phyloP scores from a whole-genome alignment of 257 asterid species.

The Thymus quinquecostatus region DNA sequence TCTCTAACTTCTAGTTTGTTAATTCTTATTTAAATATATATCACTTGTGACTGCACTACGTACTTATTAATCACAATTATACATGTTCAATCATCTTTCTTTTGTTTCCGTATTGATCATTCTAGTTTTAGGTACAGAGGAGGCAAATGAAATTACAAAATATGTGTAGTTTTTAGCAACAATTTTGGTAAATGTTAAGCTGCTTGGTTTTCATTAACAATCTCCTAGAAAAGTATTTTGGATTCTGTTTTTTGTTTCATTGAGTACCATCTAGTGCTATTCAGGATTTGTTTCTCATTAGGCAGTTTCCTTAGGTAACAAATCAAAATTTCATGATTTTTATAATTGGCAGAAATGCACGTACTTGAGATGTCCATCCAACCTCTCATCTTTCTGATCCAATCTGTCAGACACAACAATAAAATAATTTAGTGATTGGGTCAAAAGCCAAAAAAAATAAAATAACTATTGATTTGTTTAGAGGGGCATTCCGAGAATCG shows the following conservation, averaged over 20 bases:
- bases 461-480: conserved; percentile 22
- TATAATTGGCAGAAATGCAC: background rate
- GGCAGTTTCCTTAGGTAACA: background rate
- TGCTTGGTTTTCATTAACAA: background rate
- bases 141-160: background rate
- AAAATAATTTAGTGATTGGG: background rate
- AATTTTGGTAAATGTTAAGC: background rate
- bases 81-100: background rate
- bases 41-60: background rate
- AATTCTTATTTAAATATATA: conserved; percentile 1
- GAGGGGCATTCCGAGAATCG: conserved; percentile 71
- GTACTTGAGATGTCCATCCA: background rate
- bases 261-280: background rate
- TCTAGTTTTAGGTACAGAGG: background rate
- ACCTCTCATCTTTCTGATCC: background rate
- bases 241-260: background rate
- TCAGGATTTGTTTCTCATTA: background rate
- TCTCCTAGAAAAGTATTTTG: background rate
- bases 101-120: background rate
- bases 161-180: background rate
- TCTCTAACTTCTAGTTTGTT: background rate
- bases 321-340: background rate
- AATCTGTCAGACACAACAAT: background rate
- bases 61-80: background rate
- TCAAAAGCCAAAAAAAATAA: background rate